A percentile compares a stretch with the other conserved stretches of the same genome.
Conservation (phyloP, 2,329 filamentous ascomycete genomes). For the Cladophialophora carrionii region DNA sequence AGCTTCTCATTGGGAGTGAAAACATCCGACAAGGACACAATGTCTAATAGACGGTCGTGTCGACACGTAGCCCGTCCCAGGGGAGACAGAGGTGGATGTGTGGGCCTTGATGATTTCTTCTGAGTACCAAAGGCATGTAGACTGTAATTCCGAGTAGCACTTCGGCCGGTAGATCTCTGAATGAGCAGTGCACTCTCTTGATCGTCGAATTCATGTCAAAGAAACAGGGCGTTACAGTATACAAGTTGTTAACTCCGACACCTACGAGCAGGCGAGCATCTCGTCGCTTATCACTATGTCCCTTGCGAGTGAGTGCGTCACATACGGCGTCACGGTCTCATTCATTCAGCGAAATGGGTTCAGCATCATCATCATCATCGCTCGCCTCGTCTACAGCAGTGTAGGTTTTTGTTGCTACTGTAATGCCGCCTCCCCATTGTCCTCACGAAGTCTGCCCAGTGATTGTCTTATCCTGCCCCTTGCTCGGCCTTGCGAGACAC, state of each 20-base stretch:
- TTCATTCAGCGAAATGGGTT: neutral
- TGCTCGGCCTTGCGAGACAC: neutral
- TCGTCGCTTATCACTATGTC: neutral
- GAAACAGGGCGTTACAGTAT: neutral
- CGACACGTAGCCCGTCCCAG: constrained; percentile 25
- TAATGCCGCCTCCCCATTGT: too few species aligned
- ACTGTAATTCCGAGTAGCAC: neutral
- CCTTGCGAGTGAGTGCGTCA: too few species aligned
- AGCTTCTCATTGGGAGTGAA: constrained; percentile 7
- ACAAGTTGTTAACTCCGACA: neutral
- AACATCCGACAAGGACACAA: constrained; percentile 4
- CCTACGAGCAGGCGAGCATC: neutral
- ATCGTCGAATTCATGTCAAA: neutral
- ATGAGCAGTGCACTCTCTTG: neutral
- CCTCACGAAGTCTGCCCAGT: too few species aligned
- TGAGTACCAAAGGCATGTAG: constrained; percentile 8
- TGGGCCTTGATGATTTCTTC: constrained; percentile 24
- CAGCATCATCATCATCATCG: neutral
- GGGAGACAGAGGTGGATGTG: constrained; percentile 20
- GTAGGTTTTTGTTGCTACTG: too few species aligned
- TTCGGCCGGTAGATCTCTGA: too few species aligned
- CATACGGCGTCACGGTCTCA: too few species aligned
- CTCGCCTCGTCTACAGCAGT: neutral
- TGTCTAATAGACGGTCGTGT: neutral
- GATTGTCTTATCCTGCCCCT: neutral